Evolutionary conservation across 2,329 filamentous ascomycete genomes (phyloP), one percentile per base, ranked within the genome.

Genomic region (Clonostachys byssicola): DNA sequence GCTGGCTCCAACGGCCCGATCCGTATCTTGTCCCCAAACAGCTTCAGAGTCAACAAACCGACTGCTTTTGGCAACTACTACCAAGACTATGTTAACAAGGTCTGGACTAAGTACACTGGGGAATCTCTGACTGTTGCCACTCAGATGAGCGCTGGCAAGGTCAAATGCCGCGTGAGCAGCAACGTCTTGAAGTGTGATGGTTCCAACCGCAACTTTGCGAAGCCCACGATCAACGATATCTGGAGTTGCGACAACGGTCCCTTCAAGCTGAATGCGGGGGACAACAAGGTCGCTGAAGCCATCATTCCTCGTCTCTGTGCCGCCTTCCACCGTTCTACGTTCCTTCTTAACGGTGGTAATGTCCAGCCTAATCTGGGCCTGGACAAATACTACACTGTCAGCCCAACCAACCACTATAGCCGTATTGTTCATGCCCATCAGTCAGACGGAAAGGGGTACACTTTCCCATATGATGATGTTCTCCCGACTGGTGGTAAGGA

Each of bases 391-490:
- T 80, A 81, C 58, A 61, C 58, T 3, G 49, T 30, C 16, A 52
- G 63, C 42, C 68, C 73, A 1, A 74, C 72, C 12, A 72, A 65
- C 54, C 81, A 85, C 57, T 87, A 85, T 57, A 68, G 77, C 34
- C 69, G 79, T 8, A 68, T 86, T 36, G 72, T 87, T 3, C 84
- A 87, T 61, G 62, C 72, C 34, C 71, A 78, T 44, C 80, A 85
- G 63, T 57, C 74, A 5, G 81, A 86, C 58, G 74, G 75, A 1
- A 66, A 71, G 41, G 84, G 84, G 0, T 88, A 88, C 57, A 77
- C 80, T 1, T 88, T 86, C 56, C 73, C 84, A 0, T 88, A 86
- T 54, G 84, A 88, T 56, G 84, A 88, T 58, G 83, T 88, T 16
- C 78, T 80, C 46, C 75, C 81, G 0, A 68, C 72, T 49, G 78